These are phyloP conservation scores for Potentilla sterilis DNA, from an alignment of 306 rosid genomes.

Conservation along the genomic window DNA sequence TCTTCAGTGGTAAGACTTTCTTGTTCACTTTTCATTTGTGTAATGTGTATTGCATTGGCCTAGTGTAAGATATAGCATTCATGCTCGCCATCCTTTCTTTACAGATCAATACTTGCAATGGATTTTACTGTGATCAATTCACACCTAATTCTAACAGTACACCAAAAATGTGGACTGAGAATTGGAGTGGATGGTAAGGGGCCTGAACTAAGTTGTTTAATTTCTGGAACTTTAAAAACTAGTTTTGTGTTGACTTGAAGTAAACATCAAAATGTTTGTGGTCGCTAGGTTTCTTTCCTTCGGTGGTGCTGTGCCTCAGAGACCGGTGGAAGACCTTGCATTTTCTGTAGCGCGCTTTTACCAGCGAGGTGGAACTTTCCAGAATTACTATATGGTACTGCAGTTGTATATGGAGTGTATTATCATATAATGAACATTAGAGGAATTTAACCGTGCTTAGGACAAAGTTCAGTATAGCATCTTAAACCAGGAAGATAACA, in stretches of 20 bases:
- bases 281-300: constrained; percentile 66
- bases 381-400: constrained; percentile 91
- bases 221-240: background rate
- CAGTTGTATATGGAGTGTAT: constrained; percentile 16
- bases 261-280: constrained; percentile 11
- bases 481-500: background rate
- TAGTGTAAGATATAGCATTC: background rate
- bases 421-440: background rate
- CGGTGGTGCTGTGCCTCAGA: constrained; percentile 76
- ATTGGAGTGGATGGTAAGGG: constrained; percentile 82
- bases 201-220: background rate
- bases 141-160: constrained; percentile 66
- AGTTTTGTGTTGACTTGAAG: background rate
- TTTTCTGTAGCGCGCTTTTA: constrained; percentile 87
- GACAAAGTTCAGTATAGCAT: background rate
- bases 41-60: background rate
- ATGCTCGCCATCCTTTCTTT: background rate
- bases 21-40: background rate
- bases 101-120: constrained; percentile 91
- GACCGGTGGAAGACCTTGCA: constrained; percentile 91
- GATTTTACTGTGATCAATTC: constrained; percentile 87
- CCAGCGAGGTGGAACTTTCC: constrained; percentile 92
- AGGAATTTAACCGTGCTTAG: background rate
- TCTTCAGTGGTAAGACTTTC: constrained; percentile 73
- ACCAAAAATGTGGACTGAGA: constrained; percentile 96